These are phyloP conservation scores for Aaosphaeria arxii DNA, from an alignment of 2,329 filamentous ascomycete species.

Conservation along the genomic window DNA sequence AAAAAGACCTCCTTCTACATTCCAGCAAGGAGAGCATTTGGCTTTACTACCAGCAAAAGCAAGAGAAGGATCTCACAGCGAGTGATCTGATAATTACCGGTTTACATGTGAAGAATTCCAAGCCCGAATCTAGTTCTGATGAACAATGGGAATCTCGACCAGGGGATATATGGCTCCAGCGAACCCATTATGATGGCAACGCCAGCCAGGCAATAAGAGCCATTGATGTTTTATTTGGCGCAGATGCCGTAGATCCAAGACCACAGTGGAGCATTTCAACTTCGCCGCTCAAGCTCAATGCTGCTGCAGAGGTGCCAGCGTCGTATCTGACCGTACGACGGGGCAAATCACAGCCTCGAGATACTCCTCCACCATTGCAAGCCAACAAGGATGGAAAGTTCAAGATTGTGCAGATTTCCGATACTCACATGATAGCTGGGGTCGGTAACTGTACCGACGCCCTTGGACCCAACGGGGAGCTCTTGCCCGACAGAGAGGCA, in stretches of 20 bases:
- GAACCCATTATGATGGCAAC: conserved; percentile 61
- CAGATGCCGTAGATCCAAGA: conserved; percentile 83
- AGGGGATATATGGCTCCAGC: conserved; percentile 68
- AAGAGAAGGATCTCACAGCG: conserved; percentile 68
- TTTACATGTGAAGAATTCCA: conserved; percentile 66
- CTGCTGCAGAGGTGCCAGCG: conserved; percentile 48
- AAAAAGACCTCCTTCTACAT: conserved; percentile 15
- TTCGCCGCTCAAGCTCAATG: conserved; percentile 34
- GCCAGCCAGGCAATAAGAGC: conserved; percentile 70
- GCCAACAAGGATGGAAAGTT: conserved; percentile 84
- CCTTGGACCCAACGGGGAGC: conserved; percentile 61
- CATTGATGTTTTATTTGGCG: conserved; percentile 80
- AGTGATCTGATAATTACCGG: conserved; percentile 75
- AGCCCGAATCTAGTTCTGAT: conserved; percentile 57
- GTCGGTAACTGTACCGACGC: conserved; percentile 82
- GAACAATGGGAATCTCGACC: conserved; percentile 71
- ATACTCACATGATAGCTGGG: conserved; percentile 86
- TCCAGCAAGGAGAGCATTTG: conserved; percentile 8
- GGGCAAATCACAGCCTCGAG: conserved; percentile 59
- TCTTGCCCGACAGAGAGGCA: conserved; percentile 78
- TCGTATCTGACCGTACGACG: conserved; percentile 69
- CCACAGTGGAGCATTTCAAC: conserved; percentile 72
- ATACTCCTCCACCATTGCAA: conserved; percentile 59
- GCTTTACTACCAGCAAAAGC: conserved; percentile 10
- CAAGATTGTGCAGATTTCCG: conserved; percentile 90